A percentile compares a stretch with the other conserved stretches of the same genome.
Conservation (phyloP, 1,284 basidiomycete genomes). For the Cryptococcus sp. region DNA sequence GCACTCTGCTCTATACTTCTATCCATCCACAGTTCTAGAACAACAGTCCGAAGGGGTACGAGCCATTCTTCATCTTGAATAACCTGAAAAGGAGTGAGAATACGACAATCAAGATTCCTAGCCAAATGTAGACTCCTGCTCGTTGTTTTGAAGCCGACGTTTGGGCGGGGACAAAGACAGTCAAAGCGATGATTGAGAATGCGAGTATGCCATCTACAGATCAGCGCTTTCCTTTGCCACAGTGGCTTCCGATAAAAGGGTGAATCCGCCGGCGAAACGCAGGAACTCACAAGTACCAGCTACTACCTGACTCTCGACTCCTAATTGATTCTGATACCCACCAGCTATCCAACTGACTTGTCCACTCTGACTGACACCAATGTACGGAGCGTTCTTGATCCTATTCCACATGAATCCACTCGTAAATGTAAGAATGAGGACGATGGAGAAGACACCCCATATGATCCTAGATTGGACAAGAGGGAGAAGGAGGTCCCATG, state of each 20-base stretch:
- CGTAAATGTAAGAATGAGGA: slow-evolving; percentile 74
- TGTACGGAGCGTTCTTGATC: slow-evolving; percentile 77
- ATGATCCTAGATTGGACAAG: slow-evolving; percentile 60
- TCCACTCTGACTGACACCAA: slow-evolving; percentile 52
- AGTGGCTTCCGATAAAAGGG: background rate
- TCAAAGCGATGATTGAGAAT: slow-evolving; percentile 76
- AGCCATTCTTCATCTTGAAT: slow-evolving; percentile 86
- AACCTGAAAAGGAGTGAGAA: slow-evolving; percentile 84
- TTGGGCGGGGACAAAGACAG: slow-evolving; percentile 74
- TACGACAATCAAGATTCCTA: slow-evolving; percentile 71
- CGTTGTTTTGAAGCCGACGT: slow-evolving; percentile 71
- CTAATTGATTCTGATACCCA: slow-evolving; percentile 86
- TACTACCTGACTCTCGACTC: slow-evolving; percentile 87
- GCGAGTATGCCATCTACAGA: slow-evolving; percentile 73
- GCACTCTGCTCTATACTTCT: background rate
- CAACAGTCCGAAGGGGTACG: slow-evolving; percentile 34
- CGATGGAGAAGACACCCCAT: slow-evolving; percentile 62
- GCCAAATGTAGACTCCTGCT: slow-evolving; percentile 84
- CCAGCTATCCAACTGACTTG: slow-evolving; percentile 72
- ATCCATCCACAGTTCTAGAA: slow-evolving; percentile 13
- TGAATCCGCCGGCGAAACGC: slow-evolving; percentile 3
- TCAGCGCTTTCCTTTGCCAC: background rate
- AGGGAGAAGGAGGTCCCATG: slow-evolving; percentile 54
- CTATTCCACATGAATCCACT: slow-evolving; percentile 95
- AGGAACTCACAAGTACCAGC: slow-evolving; percentile 71